A percentile compares a stretch with the other conserved stretches of the same genome.
Conservation (phyloP, 495 filamentous ascomycete species). For the Halenospora varia region DNA sequence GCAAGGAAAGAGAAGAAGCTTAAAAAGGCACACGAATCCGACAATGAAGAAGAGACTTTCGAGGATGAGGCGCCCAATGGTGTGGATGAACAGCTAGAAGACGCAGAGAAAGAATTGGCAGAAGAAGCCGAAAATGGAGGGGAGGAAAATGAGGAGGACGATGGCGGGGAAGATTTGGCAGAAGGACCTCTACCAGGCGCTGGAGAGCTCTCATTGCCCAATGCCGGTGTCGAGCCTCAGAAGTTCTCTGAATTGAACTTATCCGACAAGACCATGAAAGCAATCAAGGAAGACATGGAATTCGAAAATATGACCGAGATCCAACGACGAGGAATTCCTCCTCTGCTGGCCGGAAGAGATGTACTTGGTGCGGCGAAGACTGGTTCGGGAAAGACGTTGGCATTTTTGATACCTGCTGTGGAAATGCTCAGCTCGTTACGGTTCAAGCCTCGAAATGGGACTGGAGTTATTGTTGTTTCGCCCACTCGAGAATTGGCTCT, state of each 20-base stretch:
- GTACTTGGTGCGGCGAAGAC: conserved; percentile 97
- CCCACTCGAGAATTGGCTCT: conserved; percentile 88
- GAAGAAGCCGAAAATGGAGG: conserved; percentile 4
- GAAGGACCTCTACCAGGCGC: conserved; percentile 11
- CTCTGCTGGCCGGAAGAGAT: conserved; percentile 83
- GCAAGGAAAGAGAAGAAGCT: conserved; percentile 13
- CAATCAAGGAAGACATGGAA: conserved; percentile 76
- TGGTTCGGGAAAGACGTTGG: conserved; percentile 90
- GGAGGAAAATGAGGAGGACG: conserved; percentile 9
- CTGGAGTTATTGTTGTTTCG: conserved; percentile 81
- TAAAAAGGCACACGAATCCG: conserved; percentile 17
- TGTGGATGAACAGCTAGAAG: not conserved
- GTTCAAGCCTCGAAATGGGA: conserved; percentile 68
- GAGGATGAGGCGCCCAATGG: conserved; percentile 4
- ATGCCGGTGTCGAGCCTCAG: conserved; percentile 14
- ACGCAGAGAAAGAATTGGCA: conserved; percentile 1
- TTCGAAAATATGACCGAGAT: conserved; percentile 97
- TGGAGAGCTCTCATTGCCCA: conserved; percentile 19
- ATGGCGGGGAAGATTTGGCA: conserved; percentile 9
- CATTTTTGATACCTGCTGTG: conserved; percentile 90
- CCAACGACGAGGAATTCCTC: conserved; percentile 82
- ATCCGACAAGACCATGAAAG: conserved; percentile 81
- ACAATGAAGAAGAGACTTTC: conserved; percentile 14
- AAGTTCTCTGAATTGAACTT: conserved; percentile 79
- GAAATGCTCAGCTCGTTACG: conserved; percentile 90